Evolutionary conservation across 225 moss, liverwort and hornwort species (phyloP).

Genomic region (Bryoerythrophyllum caledonicum): DNA sequence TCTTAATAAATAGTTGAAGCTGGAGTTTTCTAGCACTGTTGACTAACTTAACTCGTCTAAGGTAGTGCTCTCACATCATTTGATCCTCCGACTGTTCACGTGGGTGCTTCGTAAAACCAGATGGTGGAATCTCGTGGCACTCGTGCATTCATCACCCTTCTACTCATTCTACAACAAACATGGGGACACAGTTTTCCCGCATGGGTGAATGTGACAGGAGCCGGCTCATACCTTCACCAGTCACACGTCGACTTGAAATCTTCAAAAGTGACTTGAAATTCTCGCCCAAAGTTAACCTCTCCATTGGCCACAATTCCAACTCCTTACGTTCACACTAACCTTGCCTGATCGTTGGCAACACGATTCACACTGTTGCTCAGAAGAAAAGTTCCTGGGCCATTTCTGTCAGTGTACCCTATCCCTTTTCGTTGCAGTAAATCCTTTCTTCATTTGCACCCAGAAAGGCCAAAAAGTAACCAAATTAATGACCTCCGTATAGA

Average conservation of each 20-base stretch:
- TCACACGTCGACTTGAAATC: conserved; percentile 8
- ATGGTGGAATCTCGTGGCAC: conserved; percentile 15
- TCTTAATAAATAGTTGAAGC: not conserved
- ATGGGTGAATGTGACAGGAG: not conserved
- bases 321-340: not conserved
- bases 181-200: not conserved
- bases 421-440: not conserved
- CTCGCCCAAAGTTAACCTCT: conserved; percentile 1
- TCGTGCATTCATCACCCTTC: not conserved
- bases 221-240: not conserved
- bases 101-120: not conserved
- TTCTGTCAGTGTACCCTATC: not conserved
- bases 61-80: not conserved
- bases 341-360: not conserved
- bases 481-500: too few relatives aligned
- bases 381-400: conserved; percentile 19
- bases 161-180: not conserved
- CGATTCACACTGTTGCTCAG: conserved; percentile 17
- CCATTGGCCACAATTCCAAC: conserved; percentile 9
- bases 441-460: too few relatives aligned
- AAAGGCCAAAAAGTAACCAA: too few relatives aligned
- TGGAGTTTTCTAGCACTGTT: not conserved
- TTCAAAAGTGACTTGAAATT: not conserved
- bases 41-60: not conserved
- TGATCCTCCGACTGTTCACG: conserved; percentile 15